Evolutionary conservation across 2,329 filamentous ascomycete genomes (phyloP).

Genomic region (Aspergillus ibericus): DNA sequence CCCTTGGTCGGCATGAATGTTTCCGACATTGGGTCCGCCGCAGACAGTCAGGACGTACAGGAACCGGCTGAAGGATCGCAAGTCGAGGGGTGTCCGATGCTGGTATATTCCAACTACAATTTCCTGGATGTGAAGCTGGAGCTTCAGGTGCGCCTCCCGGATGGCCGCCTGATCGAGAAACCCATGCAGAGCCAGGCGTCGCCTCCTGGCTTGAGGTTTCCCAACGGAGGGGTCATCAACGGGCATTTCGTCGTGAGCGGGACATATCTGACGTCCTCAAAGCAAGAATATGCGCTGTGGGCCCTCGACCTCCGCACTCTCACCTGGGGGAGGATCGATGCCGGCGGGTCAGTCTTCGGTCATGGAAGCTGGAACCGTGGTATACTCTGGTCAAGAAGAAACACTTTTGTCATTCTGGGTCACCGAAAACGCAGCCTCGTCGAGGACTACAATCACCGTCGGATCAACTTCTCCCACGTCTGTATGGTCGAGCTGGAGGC

Average conservation of each 20-base stretch:
- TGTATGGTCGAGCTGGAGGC: slow-evolving; percentile 97
- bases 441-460: slow-evolving; percentile 95
- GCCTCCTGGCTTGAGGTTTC: slow-evolving; percentile 89
- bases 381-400: slow-evolving; percentile 87
- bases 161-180: slow-evolving; percentile 81
- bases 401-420: slow-evolving; percentile 92
- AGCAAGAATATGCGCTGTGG: slow-evolving; percentile 97
- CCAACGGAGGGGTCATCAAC: slow-evolving; percentile 92
- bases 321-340: slow-evolving; percentile 94
- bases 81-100: slow-evolving; percentile 64
- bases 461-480: slow-evolving; percentile 95
- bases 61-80: slow-evolving; percentile 32
- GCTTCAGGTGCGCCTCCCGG: slow-evolving; percentile 79
- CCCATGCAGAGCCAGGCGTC: slow-evolving; percentile 80
- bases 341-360: slow-evolving; percentile 88
- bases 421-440: slow-evolving; percentile 91
- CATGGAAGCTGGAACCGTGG: slow-evolving; percentile 98
- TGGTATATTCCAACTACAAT: slow-evolving; percentile 99
- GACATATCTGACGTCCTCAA: slow-evolving; percentile 94
- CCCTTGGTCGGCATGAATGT: slow-evolving; percentile 60
- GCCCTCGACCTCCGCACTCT: slow-evolving; percentile 84
- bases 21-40: slow-evolving; percentile 45
- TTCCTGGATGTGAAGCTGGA: slow-evolving; percentile 97
- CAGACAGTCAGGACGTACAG: slow-evolving; percentile 40
- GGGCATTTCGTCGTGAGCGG: slow-evolving; percentile 97